Conservation (phyloP, 73 alveolate genomes). For the Blepharisma japonicum region DNA sequence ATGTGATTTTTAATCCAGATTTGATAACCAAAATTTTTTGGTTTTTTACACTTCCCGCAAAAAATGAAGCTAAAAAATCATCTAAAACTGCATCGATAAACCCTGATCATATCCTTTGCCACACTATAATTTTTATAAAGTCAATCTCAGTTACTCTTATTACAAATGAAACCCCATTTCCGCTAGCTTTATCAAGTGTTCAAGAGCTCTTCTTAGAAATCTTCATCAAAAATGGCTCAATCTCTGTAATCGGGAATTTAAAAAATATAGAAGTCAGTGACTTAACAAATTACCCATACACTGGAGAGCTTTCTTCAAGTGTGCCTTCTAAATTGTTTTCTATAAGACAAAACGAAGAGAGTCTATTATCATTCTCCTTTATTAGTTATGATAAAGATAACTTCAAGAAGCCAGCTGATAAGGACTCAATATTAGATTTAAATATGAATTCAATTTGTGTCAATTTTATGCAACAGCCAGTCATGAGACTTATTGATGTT, state of each 20-base stretch:
- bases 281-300: conserved; percentile 1
- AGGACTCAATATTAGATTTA: neutral
- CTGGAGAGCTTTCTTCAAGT: neutral
- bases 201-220: neutral
- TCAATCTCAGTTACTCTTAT: neutral
- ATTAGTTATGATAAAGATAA: neutral
- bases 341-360: neutral
- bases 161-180: neutral
- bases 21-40: neutral
- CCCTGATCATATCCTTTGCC: neutral
- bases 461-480: neutral
- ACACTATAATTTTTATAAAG: neutral
- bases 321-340: neutral
- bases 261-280: neutral
- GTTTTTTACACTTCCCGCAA: neutral
- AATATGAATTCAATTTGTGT: conserved; percentile 19
- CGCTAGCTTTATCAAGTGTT: neutral
- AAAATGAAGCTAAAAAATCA: neutral
- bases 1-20: conserved; percentile 15
- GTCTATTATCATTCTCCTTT: neutral
- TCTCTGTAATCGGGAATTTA: neutral
- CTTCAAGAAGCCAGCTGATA: conserved; percentile 10
- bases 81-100: neutral
- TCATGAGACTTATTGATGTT: conserved; percentile 5
- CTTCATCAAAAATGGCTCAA: neutral